Evolutionary conservation across 2,329 filamentous ascomycete species (phyloP).

Genomic region (Exophiala viscosa): DNA sequence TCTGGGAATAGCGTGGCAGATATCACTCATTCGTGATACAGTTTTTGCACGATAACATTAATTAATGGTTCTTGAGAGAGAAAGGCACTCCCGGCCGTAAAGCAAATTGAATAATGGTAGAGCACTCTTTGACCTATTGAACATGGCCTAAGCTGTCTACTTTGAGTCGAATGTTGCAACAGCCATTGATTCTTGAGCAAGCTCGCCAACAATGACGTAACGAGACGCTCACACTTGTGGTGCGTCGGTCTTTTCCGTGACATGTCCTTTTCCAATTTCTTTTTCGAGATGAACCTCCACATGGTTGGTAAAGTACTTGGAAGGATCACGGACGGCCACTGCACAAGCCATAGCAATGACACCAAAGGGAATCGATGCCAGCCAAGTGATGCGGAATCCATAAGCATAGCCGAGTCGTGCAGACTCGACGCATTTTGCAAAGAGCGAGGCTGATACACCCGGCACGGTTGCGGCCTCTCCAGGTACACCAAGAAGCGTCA

Average conservation of each 20-base stretch:
- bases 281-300: slow-evolving; percentile 20
- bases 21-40: too few relatives aligned
- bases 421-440: slow-evolving; percentile 12
- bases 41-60: too few relatives aligned
- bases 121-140: too few relatives aligned
- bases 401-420: slow-evolving; percentile 20
- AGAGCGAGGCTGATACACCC: slow-evolving; percentile 10
- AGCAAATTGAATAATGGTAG: too few relatives aligned
- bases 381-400: slow-evolving; percentile 20
- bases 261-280: slow-evolving; percentile 9
- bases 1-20: too few relatives aligned
- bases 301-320: slow-evolving; percentile 22
- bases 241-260: slow-evolving; percentile 1
- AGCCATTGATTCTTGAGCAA: too few relatives aligned
- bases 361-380: slow-evolving; percentile 20
- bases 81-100: too few relatives aligned
- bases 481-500: slow-evolving; percentile 18
- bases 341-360: slow-evolving; percentile 18
- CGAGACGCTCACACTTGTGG: too few relatives aligned
- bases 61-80: too few relatives aligned
- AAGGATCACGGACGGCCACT: slow-evolving; percentile 17
- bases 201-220: too few relatives aligned
- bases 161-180: too few relatives aligned
- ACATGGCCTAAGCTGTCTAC: too few relatives aligned
- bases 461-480: slow-evolving; percentile 18